Conservation (phyloP, 2,329 filamentous ascomycete species). For the Microsporum audouinii region DNA sequence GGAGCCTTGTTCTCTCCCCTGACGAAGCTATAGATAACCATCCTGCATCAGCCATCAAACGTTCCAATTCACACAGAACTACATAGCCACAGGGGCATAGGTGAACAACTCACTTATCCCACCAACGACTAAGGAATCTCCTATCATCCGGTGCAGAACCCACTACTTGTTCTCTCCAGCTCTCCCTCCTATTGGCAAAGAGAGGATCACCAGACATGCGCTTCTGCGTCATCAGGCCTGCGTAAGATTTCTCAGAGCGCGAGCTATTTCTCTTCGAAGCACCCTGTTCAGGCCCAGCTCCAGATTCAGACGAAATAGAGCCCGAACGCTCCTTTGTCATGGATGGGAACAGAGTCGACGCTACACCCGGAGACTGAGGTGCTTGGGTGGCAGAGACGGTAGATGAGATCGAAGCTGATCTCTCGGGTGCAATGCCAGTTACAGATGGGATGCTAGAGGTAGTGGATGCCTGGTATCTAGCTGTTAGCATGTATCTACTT, state of each 20-base stretch:
- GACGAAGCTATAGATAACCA: constrained; percentile 6
- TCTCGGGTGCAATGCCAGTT: not conserved
- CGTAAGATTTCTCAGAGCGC: constrained; percentile 20
- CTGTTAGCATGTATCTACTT: not conserved
- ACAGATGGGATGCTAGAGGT: constrained; percentile 12
- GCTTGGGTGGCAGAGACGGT: not conserved
- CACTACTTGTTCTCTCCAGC: constrained; percentile 35
- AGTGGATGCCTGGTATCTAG: constrained; percentile 15
- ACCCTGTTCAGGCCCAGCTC: not conserved
- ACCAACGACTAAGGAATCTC: constrained; percentile 31
- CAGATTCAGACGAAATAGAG: not conserved
- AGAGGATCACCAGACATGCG: constrained; percentile 29
- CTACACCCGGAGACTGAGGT: constrained; percentile 16
- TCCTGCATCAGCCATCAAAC: not conserved
- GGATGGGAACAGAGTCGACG: not conserved
- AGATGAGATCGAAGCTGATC: constrained; percentile 4
- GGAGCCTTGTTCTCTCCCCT: not conserved
- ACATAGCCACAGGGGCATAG: not conserved
- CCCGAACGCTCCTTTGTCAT: not conserved
- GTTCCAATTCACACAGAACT: not conserved
- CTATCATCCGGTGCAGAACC: constrained; percentile 18
- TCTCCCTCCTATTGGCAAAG: constrained; percentile 28
- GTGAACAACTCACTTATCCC: constrained; percentile 25
- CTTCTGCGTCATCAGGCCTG: constrained; percentile 36
- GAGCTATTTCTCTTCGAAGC: constrained; percentile 7